Evolutionary conservation across 495 filamentous ascomycete species (phyloP).

Genomic region (Penicillium ucsense): DNA sequence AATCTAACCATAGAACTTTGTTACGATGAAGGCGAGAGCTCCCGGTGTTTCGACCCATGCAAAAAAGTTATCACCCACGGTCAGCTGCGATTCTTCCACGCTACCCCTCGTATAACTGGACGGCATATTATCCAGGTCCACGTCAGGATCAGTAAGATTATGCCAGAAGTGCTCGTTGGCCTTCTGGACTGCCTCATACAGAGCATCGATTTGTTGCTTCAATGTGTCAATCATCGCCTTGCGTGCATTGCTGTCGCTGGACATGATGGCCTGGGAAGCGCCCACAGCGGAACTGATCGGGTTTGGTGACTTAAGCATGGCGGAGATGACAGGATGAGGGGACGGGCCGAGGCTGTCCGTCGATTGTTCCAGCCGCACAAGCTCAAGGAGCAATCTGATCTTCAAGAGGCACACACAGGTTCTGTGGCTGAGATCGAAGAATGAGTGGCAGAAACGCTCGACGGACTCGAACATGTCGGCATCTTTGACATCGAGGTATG

Average conservation of each 20-base stretch:
- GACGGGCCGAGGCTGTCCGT: not conserved
- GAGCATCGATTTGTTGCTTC: too few relatives aligned
- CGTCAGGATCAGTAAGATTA: too few relatives aligned
- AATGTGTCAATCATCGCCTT: too few relatives aligned
- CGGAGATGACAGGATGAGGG: not conserved
- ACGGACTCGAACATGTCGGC: conserved; percentile 17
- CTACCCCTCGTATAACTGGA: not conserved
- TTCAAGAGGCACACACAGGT: conserved; percentile 4
- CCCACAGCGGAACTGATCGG: too few relatives aligned
- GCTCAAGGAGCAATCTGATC: conserved; percentile 1
- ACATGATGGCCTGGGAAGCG: too few relatives aligned
- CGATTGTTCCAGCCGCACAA: not conserved
- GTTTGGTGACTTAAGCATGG: too few relatives aligned
- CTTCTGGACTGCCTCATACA: too few relatives aligned
- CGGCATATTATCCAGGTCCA: too few relatives aligned
- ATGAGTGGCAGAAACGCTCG: not conserved
- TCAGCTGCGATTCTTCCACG: not conserved
- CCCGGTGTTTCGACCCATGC: not conserved
- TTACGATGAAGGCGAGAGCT: not conserved
- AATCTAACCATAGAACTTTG: not conserved
- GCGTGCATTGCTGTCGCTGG: too few relatives aligned
- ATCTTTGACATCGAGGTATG: conserved; percentile 20
- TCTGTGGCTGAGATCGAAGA: not conserved
- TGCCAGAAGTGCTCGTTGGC: too few relatives aligned
- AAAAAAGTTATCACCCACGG: not conserved